phyloP scores from a whole-genome alignment of 1,284 basidiomycete species.

The Naganishia cerealis region DNA sequence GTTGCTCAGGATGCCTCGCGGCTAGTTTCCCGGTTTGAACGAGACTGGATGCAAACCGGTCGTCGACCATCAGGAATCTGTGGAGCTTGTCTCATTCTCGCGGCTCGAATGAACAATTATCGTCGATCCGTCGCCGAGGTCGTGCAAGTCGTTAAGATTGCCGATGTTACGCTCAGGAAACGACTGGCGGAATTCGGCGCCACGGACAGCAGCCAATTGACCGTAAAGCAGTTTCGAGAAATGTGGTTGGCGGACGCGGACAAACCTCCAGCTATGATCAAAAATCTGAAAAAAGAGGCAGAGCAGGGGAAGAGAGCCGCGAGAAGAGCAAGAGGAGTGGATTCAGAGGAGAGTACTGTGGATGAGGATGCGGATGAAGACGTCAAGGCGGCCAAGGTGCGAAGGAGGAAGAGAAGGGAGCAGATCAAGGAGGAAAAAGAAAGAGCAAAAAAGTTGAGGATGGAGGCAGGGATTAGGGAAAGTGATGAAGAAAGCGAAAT shows the following conservation, averaged over 20 bases:
- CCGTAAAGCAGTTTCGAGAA: conserved; percentile 84
- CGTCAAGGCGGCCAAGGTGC: conserved; percentile 37
- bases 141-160: conserved; percentile 97
- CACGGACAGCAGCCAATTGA: conserved; percentile 81
- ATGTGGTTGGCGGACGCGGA: conserved; percentile 89
- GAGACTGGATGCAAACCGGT: conserved; percentile 96
- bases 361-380: conserved; percentile 53
- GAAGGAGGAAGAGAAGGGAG: conserved; percentile 41
- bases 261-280: conserved; percentile 83
- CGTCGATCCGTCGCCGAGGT: conserved; percentile 89
- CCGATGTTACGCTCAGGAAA: conserved; percentile 88
- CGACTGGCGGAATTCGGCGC: conserved; percentile 92
- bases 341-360: conserved; percentile 36
- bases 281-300: conserved; percentile 56
- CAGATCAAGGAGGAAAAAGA: conserved; percentile 30
- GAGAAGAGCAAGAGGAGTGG: conserved; percentile 21
- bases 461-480: conserved; percentile 21
- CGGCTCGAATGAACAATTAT: conserved; percentile 98
- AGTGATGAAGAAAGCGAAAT: conserved; percentile 19
- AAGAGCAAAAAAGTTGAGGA: conserved; percentile 5
- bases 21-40: conserved; percentile 88
- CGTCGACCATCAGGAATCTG: conserved; percentile 95
- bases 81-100: conserved; percentile 89
- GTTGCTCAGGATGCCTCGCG: conserved; percentile 92
- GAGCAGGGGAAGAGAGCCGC: conserved; percentile 48